These are phyloP conservation scores for Vitis hybrid DNA, from an alignment of 177 flowering plant genomes.

Conservation along the genomic window DNA sequence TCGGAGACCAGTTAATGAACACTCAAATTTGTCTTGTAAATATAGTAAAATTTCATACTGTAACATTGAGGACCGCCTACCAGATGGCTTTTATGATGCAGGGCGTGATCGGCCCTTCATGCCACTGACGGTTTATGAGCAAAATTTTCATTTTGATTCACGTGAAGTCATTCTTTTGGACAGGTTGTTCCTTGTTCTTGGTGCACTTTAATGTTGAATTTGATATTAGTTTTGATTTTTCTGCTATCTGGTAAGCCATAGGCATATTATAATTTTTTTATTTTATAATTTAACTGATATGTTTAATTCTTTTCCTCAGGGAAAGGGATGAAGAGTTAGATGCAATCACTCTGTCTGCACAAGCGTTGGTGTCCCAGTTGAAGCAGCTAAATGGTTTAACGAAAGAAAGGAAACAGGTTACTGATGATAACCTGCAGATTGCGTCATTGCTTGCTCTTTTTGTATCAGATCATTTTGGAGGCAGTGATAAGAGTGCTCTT, in stretches of 20 bases:
- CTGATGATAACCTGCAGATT: slow-evolving; percentile 53
- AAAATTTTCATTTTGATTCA: slow-evolving; percentile 50
- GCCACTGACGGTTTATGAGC: slow-evolving; percentile 69
- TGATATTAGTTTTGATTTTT: neutral
- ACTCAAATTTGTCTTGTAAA: slow-evolving; percentile 47
- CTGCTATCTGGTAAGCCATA: neutral
- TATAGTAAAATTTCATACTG: slow-evolving; percentile 73
- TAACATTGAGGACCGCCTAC: slow-evolving; percentile 60
- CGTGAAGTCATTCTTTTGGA: slow-evolving; percentile 95
- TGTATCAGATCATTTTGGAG: slow-evolving; percentile 96
- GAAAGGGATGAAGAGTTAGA: slow-evolving; percentile 73
- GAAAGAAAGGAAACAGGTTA: slow-evolving; percentile 21
- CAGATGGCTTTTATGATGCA: slow-evolving; percentile 98
- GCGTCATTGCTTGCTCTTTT: slow-evolving; percentile 89
- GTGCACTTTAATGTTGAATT: neutral
- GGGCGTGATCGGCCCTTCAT: slow-evolving; percentile 92
- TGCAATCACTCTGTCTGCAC: slow-evolving; percentile 70
- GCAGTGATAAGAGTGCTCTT: slow-evolving; percentile 66
- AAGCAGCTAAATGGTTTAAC: slow-evolving; percentile 40
- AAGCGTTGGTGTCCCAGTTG: slow-evolving; percentile 49
- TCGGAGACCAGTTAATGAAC: slow-evolving; percentile 43
- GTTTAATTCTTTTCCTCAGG: slow-evolving; percentile 37
- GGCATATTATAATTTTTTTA: neutral
- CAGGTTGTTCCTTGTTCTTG: slow-evolving; percentile 50
- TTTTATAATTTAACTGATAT: neutral